phyloP scores from a whole-genome alignment of 192 early-diverging fungal species.

The Linnemannia schmuckeri region DNA sequence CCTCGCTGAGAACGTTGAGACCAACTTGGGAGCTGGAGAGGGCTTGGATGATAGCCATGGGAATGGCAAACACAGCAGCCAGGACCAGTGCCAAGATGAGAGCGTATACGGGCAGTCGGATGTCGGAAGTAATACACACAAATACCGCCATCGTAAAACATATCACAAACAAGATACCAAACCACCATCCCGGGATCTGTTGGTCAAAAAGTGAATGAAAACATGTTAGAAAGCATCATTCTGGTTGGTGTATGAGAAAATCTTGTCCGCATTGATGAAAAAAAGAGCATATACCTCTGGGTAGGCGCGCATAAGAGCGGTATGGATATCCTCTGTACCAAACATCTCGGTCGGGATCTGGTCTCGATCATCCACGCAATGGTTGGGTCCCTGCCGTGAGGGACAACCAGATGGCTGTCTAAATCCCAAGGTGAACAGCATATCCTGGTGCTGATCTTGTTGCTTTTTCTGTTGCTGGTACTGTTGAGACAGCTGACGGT shows the following conservation, averaged over 20 bases:
- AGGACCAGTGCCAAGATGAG: constrained; percentile 61
- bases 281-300: constrained; percentile 23
- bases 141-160: constrained; percentile 56
- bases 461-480: neutral
- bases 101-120: constrained; percentile 63
- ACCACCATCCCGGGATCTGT: constrained; percentile 71
- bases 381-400: neutral
- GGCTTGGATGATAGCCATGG: constrained; percentile 67
- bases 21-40: constrained; percentile 66
- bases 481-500: constrained; percentile 23
- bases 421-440: neutral
- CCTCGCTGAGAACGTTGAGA: constrained; percentile 72
- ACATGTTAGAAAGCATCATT: constrained; percentile 21
- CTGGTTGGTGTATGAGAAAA: neutral
- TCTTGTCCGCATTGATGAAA: neutral
- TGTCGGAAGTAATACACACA: constrained; percentile 37
- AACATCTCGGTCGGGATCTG: constrained; percentile 56
- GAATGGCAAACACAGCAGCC: constrained; percentile 62
- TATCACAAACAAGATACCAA: constrained; percentile 58
- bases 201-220: constrained; percentile 59
- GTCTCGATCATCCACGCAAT: constrained; percentile 15
- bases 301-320: constrained; percentile 37
- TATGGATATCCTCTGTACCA: constrained; percentile 46
- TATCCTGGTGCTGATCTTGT: neutral
- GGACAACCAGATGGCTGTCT: neutral